Evolutionary conservation across 768 basidiomycete genomes (phyloP), one percentile per base, ranked within the genome.

Genomic region (Crepidotus variabilis): DNA sequence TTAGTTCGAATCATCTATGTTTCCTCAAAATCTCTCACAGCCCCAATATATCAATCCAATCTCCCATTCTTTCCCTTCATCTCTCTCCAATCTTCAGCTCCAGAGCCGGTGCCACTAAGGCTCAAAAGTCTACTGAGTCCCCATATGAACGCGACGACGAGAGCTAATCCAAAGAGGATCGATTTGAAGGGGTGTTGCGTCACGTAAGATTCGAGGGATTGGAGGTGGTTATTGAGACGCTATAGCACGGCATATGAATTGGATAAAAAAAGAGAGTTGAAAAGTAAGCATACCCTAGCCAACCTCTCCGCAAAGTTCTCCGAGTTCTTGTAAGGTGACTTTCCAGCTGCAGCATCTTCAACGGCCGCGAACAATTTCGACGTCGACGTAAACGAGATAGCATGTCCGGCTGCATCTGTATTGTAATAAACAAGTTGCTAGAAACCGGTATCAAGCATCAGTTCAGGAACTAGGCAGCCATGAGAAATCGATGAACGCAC

Each of bases 391-490:
- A 95, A 72, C 50, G 77, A 66, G 61, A 96, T 80, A 8, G 70
- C 70, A 16, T 74, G 71, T 1, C 86, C 84, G 1, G 74, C 66
- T 14, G 77, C 72, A 57, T 92, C 92, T 18, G 69, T 69, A 63
- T 94, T 83, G 63, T 88, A 94, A 65, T 96, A 97, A 34, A 92
- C 65, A 54, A 92, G 69, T 34, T 74, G 28, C 28, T 28, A 28
- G 8, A 28, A n/a, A n/a, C n/a, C n/a, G n/a, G n/a, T 8, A 8
- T 28, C 28, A 8, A 28, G 28, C 28, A 28, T 75, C 92, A 94
- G 64, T n/a, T n/a, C 16, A 34, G 18, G 10, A 14, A 49, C 36
- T 46, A 14, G 24, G 47, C 33, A 45, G 39, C 45, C 58, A 49
- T 55, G 47, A 47, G 50, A 28, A 54, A 10, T 13, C 28, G 56